These are phyloP conservation scores for Eucalyptus erythrocorys DNA, from an alignment of 345 rosid genomes.

Conservation along the genomic window DNA sequence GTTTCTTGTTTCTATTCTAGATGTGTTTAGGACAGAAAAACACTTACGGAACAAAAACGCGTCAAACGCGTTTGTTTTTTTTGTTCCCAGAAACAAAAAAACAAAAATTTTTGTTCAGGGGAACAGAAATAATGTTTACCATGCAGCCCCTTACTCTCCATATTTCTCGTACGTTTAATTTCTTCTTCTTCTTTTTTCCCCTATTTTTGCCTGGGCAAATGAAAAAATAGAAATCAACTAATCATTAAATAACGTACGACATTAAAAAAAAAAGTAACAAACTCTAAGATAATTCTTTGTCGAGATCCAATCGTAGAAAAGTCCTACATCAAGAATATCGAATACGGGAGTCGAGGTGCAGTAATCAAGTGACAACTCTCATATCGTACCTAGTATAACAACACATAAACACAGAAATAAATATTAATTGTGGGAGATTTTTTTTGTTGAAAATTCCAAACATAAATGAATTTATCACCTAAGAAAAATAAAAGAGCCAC, in stretches of 20 bases:
- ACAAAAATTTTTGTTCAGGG: too few species aligned
- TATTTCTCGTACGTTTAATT: neutral
- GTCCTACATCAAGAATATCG: neutral
- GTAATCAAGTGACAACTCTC: neutral
- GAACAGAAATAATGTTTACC: too few species aligned
- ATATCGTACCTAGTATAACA: fast-evolving
- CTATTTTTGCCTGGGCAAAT: neutral
- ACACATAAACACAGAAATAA: neutral
- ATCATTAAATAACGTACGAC: neutral
- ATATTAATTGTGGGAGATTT: neutral
- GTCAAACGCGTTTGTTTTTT: too few species aligned
- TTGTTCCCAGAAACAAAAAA: too few species aligned
- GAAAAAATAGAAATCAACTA: neutral
- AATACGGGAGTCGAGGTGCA: fast-evolving
- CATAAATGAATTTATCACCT: neutral
- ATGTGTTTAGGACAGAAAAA: too few species aligned
- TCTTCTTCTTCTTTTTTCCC: neutral
- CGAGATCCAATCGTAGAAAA: neutral
- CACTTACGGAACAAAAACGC: too few species aligned
- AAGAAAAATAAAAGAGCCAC: neutral
- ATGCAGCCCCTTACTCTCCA: too few species aligned
- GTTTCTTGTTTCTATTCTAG: too few species aligned
- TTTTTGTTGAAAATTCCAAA: neutral
- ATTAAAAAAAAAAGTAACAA: neutral
- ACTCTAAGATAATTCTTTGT: neutral